Conservation (phyloP, 1,284 basidiomycete species). For the Fomes fomentarius region DNA sequence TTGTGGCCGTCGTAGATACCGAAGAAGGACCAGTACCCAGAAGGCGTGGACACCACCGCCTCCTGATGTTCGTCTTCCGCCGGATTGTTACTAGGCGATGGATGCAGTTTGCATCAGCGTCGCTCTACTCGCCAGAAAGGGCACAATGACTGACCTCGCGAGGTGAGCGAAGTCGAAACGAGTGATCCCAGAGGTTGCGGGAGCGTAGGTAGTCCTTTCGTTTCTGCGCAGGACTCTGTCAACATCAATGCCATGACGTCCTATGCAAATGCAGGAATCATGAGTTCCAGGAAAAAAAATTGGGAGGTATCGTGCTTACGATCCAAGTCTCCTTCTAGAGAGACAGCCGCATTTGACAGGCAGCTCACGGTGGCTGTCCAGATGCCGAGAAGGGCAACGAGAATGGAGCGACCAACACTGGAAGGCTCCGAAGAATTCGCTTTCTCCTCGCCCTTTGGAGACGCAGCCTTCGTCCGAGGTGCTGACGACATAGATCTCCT, state of each 20-base stretch:
- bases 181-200: slow-evolving; percentile 19
- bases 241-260: slow-evolving; percentile 9
- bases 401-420: neutral
- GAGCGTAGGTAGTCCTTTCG: slow-evolving; percentile 17
- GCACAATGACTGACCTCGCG: slow-evolving; percentile 24
- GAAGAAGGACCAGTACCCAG: slow-evolving; percentile 37
- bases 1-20: slow-evolving; percentile 36
- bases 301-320: neutral
- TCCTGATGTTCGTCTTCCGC: slow-evolving; percentile 34
- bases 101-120: neutral
- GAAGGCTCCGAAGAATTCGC: neutral
- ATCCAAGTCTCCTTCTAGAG: slow-evolving; percentile 10
- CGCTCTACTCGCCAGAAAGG: neutral
- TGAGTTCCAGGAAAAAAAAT: neutral
- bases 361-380: slow-evolving; percentile 5
- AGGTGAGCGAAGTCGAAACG: slow-evolving; percentile 30
- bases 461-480: too few species aligned
- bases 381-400: neutral
- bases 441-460: neutral
- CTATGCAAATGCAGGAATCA: neutral
- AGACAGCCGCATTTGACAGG: slow-evolving; percentile 11
- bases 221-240: slow-evolving; percentile 12
- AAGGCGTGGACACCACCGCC: slow-evolving; percentile 27
- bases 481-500: too few species aligned
- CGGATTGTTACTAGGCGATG: slow-evolving; percentile 30